Conservation (phyloP, 2,329 filamentous ascomycete genomes). For the Podosphaera xanthii region DNA sequence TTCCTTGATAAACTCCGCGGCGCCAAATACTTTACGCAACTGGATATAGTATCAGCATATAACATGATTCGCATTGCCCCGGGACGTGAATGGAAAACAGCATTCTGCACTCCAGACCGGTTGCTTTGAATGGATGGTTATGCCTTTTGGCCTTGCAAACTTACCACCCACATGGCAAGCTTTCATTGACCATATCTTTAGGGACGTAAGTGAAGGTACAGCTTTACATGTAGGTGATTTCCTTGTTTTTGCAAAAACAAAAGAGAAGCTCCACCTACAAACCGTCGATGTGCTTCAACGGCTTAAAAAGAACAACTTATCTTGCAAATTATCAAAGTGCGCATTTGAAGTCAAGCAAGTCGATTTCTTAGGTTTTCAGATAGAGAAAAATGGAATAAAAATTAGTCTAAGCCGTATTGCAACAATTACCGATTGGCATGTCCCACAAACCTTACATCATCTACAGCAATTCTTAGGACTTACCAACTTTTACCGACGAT, state of each 20-base stretch:
- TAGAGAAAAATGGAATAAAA: background rate
- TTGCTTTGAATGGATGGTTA: background rate
- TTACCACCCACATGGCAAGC: background rate
- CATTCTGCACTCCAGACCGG: background rate
- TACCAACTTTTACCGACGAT: too few relatives aligned
- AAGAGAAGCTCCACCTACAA: background rate
- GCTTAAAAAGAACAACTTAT: background rate
- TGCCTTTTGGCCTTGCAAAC: background rate
- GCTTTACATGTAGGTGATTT: background rate
- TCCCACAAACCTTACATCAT: too few relatives aligned
- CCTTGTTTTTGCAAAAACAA: background rate
- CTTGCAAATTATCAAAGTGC: background rate
- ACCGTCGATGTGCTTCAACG: background rate
- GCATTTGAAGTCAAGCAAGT: background rate
- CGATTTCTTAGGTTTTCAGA: background rate
- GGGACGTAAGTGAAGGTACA: background rate
- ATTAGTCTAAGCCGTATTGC: background rate
- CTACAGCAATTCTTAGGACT: too few relatives aligned
- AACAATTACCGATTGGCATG: too few relatives aligned
- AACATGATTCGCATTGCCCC: slow-evolving; percentile 1
- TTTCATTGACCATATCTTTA: background rate
- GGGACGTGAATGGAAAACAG: background rate
- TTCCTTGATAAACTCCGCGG: background rate
- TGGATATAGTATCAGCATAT: background rate
- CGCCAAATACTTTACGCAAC: background rate